Evolutionary conservation across 257 asterid genomes (phyloP).

Genomic region (Nicotiana tomentosiformis): DNA sequence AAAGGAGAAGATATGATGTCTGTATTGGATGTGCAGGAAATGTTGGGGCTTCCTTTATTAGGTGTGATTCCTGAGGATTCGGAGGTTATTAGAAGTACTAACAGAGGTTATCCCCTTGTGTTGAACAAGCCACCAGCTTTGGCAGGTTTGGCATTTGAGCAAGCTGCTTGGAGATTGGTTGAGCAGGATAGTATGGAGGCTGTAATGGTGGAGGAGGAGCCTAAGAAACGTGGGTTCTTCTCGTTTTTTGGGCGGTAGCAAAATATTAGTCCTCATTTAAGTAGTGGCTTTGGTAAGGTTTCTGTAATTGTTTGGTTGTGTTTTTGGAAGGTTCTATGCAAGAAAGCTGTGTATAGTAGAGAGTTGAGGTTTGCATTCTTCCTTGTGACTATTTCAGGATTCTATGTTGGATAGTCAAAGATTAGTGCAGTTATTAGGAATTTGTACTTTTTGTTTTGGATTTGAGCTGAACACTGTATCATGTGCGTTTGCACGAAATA

Average conservation of each 20-base stretch:
- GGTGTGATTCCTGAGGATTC: slow-evolving; percentile 93
- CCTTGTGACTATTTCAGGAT: slow-evolving; percentile 11
- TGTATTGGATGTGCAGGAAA: slow-evolving; percentile 88
- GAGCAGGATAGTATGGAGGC: slow-evolving; percentile 99
- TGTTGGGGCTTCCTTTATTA: slow-evolving; percentile 83
- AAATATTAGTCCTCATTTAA: background rate
- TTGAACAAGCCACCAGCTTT: slow-evolving; percentile 89
- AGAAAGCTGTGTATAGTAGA: slow-evolving; percentile 36
- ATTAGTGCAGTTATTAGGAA: slow-evolving; percentile 9
- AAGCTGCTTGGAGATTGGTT: slow-evolving; percentile 97
- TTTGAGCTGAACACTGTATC: slow-evolving; percentile 11
- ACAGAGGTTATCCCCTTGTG: slow-evolving; percentile 83
- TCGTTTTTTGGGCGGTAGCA: slow-evolving; percentile 79
- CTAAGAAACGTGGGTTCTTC: slow-evolving; percentile 87
- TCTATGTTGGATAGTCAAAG: slow-evolving; percentile 7
- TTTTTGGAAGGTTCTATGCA: background rate
- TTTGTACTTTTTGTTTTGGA: background rate
- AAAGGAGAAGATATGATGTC: slow-evolving; percentile 99
- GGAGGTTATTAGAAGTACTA: slow-evolving; percentile 90
- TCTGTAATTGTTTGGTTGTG: background rate
- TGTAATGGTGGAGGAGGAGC: slow-evolving; percentile 91
- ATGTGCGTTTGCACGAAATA: background rate
- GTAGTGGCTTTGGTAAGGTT: background rate
- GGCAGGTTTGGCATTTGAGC: slow-evolving; percentile 95
- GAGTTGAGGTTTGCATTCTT: slow-evolving; percentile 22